Evolutionary conservation across 1,284 basidiomycete genomes (phyloP).

Genomic region (Naganishia cerealis): DNA sequence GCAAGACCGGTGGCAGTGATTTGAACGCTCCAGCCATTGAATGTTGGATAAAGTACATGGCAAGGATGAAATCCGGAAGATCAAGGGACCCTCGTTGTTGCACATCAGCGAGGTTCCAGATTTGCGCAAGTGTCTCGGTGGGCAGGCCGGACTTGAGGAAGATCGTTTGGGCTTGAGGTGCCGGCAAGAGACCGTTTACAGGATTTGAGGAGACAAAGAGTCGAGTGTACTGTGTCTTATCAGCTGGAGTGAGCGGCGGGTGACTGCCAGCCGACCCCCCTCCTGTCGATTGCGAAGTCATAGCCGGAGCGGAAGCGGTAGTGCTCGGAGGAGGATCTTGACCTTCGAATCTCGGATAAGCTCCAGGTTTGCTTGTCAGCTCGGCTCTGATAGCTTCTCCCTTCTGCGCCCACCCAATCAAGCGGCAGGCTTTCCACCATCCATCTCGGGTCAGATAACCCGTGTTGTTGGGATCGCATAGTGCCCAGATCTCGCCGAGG

Average conservation of each 20-base stretch:
- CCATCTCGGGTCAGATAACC: constrained; percentile 84
- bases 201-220: constrained; percentile 76
- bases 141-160: constrained; percentile 90
- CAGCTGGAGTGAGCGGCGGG: constrained; percentile 68
- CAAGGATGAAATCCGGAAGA: constrained; percentile 88
- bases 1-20: constrained; percentile 73
- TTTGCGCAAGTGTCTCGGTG: constrained; percentile 85
- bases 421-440: constrained; percentile 77
- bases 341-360: constrained; percentile 76
- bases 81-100: constrained; percentile 88
- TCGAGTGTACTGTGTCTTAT: constrained; percentile 76
- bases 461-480: constrained; percentile 89
- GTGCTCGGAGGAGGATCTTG: constrained; percentile 50
- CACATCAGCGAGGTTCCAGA: constrained; percentile 95
- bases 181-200: constrained; percentile 71
- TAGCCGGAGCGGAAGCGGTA: constrained; percentile 32
- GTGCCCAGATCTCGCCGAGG: constrained; percentile 89
- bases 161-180: constrained; percentile 86
- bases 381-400: constrained; percentile 28
- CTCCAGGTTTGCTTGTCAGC: constrained; percentile 56
- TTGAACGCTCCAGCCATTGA: constrained; percentile 79
- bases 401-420: constrained; percentile 87
- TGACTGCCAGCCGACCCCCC: constrained; percentile 36
- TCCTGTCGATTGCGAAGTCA: constrained; percentile 54
- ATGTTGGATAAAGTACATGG: constrained; percentile 89